These are phyloP conservation scores for Dimargaris xerosporica DNA, from an alignment of 192 early-diverging fungal species.

Conservation along the genomic window DNA sequence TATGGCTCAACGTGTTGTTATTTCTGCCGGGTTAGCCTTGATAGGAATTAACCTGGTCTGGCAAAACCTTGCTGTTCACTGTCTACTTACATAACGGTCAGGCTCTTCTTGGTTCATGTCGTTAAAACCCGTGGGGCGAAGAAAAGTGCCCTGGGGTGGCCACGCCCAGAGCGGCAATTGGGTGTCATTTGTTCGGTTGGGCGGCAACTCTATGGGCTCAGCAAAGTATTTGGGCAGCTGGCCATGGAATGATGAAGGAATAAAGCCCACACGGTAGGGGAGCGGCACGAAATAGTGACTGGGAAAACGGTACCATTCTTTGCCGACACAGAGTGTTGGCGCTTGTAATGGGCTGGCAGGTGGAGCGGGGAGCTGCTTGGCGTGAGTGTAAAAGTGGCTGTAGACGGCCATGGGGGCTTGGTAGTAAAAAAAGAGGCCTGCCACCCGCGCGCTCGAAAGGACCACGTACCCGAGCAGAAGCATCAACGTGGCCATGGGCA, in stretches of 20 bases:
- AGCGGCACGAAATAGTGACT: conserved; percentile 79
- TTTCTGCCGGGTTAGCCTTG: too few species aligned
- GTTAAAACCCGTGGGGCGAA: conserved; percentile 40
- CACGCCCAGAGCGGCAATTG: neutral
- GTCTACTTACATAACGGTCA: conserved; percentile 44
- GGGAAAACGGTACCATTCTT: conserved; percentile 92
- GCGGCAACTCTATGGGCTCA: conserved; percentile 19
- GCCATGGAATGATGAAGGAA: conserved; percentile 56
- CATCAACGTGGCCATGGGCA: conserved; percentile 19
- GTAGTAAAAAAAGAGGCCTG: conserved; percentile 56
- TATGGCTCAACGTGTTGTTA: too few species aligned
- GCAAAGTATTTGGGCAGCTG: conserved; percentile 70
- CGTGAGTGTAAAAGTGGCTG: conserved; percentile 19
- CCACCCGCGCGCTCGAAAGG: conserved; percentile 52
- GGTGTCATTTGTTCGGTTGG: neutral
- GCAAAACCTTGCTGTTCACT: too few species aligned
- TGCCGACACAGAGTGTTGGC: conserved; percentile 61
- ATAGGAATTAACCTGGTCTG: too few species aligned
- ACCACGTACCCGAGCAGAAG: conserved; percentile 27
- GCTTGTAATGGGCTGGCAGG: conserved; percentile 6
- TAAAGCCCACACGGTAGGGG: conserved; percentile 48
- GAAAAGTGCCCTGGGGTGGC: conserved; percentile 18
- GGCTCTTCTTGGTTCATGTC: conserved; percentile 46
- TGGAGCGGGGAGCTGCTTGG: neutral
- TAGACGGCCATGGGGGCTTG: conserved; percentile 56